Conservation (phyloP, 331 rosid genomes). For the Erythrophleum ivorense region DNA sequence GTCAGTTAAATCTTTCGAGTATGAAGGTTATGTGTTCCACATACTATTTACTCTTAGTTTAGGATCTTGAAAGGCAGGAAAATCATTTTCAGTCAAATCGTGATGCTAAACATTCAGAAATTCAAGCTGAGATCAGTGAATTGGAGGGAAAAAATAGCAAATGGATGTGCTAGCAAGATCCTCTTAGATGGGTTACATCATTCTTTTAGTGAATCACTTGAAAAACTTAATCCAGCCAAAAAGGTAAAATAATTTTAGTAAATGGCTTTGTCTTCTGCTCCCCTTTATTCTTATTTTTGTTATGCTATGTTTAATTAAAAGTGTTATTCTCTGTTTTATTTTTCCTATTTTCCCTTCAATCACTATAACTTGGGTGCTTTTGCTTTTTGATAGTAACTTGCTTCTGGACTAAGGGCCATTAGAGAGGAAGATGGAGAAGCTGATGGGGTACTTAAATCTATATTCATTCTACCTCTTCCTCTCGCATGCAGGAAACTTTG, state of each 20-base stretch:
- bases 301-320: conserved; percentile 2
- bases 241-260: conserved; percentile 56
- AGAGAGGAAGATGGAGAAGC: no score
- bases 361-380: conserved; percentile 3
- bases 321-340: not conserved
- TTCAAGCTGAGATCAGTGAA: conserved; percentile 59
- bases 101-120: conserved; percentile 48
- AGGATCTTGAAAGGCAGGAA: conserved; percentile 75
- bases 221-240: conserved; percentile 58
- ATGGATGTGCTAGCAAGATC: conserved; percentile 48
- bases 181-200: conserved; percentile 51
- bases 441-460: no score
- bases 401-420: conserved; percentile 59
- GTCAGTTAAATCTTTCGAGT: not conserved
- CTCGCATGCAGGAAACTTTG: no score
- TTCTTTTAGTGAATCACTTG: conserved; percentile 55
- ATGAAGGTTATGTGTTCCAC: conserved; percentile 24
- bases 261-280: conserved; percentile 12
- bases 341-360: conserved; percentile 21
- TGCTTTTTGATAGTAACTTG: conserved; percentile 63
- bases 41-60: conserved; percentile 41
- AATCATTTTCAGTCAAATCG: conserved; percentile 46
- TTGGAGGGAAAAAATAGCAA: conserved; percentile 58
- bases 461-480: no score
- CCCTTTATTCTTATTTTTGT: not conserved